Base-by-base conservation (phyloP, 129 eudicot species). In the Scalesia atractyloides region DNA sequence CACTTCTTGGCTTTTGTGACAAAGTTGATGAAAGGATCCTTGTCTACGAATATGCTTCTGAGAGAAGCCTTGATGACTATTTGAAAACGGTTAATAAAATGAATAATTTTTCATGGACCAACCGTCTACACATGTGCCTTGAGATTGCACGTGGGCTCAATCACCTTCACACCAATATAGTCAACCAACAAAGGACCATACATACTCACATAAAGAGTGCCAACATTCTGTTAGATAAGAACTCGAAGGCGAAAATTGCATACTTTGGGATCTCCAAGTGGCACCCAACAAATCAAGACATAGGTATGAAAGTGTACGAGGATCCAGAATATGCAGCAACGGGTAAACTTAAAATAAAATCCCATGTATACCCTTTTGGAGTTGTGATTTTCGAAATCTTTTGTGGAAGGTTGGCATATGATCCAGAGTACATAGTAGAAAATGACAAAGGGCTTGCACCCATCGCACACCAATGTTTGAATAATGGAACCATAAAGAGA, bases 21-120 rank as follows among this genome's bases (percentile, higher is more conserved):
- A 52, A 64, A 39, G 69, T 2, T 64, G n/a, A 8, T 17, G 51
- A 64, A 14, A 64, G 41, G 69, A 64, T 41, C 24, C 15, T 64
- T n/a, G 69, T 64, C 14, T 64, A 64, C 2, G 69, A 39, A n/a
- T 50, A 64, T 64, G 69, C 50, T 64, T 9, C 51, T 17, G 43
- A 64, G 11, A 22, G 69, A 64, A 64, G 69, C 50, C 69, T 64
- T 41, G n/a, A 37, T 39, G 8, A 37, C 12, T 64, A 37, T 16
- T 15, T 64, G 24, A 34, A 11, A 64, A 36, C 13, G 3, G 5
- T 4, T 8, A 22, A 17, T 37, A 41, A 64, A 12, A 4, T n/a
- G 50, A 37, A 9, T 64, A 37, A 15, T 16, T 48, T 64, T 64
- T 36, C 49, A 9, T 64, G 69, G 69, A 34, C 49, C 22, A 26